Evolutionary conservation across 2,329 filamentous ascomycete genomes (phyloP), one percentile per base, ranked within the genome.

Genomic region (Penicillium oxalicum): DNA sequence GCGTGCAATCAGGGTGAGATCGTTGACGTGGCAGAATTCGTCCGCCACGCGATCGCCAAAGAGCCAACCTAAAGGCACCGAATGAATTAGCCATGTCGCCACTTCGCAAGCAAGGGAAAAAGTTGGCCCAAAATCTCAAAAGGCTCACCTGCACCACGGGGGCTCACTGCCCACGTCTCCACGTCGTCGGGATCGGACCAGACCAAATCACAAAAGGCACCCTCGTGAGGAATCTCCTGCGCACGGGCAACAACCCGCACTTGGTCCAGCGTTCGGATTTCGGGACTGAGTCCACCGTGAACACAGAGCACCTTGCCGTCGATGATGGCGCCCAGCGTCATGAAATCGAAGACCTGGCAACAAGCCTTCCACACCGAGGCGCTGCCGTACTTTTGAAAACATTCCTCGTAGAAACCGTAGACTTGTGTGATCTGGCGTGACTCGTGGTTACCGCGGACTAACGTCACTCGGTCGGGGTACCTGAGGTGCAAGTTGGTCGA

Each of bases 401-500:
- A 88, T 64, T 88, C 85, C 63, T 88, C 85, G 68, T 88, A 88
- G 68, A 88, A 88, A 28, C 85, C 85, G 64, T 88, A 88, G 11
- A 88, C 85, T 64, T 87, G 84, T 11, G 85, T 88, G 59, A 88
- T 88, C 65, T 88, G 85, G 39, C 85, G 81, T 37, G 84, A 87
- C 65, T 88, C 85, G 67, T 88, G 84, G 61, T 88, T 88, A 33
- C 85, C 85, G 45, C 85, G 81, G 29, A 88, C 83, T 28, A 88
- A 74, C 0, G 85, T 88, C 53, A 88, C 83, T 54, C 81, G 78
- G 61, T 87, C 83, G 36, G 85, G 85, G 62, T 82, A 87, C 71
- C 82, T 84, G 27, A 9, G 11, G 7, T 32, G 29, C 7, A 32
- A 11, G 29, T 32, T 32, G 18, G 29, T 32, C 29, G 8, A 32